Conservation (phyloP, 306 rosid genomes). For the Ceratonia siliqua region DNA sequence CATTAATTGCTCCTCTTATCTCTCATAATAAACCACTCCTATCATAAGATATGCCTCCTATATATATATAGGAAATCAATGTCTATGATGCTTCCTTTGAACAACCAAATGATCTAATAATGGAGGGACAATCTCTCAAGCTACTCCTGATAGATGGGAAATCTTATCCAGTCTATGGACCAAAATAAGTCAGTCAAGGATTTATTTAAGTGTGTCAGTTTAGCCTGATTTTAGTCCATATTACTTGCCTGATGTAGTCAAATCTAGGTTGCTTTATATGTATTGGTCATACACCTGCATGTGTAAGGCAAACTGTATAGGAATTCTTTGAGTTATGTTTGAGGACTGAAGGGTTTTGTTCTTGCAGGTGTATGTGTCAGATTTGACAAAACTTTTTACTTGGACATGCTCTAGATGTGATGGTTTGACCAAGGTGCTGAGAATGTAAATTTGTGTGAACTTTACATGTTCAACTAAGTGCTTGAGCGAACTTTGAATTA, state of each 20-base stretch:
- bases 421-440: conserved; percentile 77
- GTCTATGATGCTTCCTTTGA: conserved; percentile 3
- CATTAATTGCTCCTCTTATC: too few relatives aligned
- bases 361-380: conserved; percentile 84
- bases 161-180: conserved; percentile 7
- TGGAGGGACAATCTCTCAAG: conserved; percentile 9
- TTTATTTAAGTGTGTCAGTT: neutral
- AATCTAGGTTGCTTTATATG: conserved; percentile 17
- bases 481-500: conserved; percentile 23
- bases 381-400: conserved; percentile 78
- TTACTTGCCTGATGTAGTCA: conserved; percentile 2
- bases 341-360: conserved; percentile 36
- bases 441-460: conserved; percentile 22
- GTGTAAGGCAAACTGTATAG: neutral
- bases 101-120: conserved; percentile 24
- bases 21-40: too few relatives aligned
- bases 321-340: conserved; percentile 20
- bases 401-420: conserved; percentile 91
- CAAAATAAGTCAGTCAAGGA: conserved; percentile 21
- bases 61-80: neutral
- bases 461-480: conserved; percentile 18
- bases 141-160: conserved; percentile 24
- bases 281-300: neutral
- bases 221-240: conserved; percentile 9
- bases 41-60: too few relatives aligned